Evolutionary conservation across 768 basidiomycete genomes (phyloP).

Genomic region (Leucosporidium yakuticum): DNA sequence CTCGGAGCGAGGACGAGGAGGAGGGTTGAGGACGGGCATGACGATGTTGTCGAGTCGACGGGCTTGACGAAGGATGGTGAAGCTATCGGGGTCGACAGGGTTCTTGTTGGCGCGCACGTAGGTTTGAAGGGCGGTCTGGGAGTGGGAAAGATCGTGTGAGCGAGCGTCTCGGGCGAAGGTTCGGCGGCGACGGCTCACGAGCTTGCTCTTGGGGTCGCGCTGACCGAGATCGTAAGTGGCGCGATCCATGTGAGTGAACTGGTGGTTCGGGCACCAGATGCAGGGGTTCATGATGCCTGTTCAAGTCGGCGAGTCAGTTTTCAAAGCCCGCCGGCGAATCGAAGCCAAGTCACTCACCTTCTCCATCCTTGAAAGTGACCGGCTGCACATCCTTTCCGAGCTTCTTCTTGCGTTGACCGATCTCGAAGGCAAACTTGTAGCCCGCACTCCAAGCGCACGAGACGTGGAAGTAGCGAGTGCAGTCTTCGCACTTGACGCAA

Average conservation of each 20-base stretch:
- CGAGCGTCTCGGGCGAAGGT: neutral
- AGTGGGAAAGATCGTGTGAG: neutral
- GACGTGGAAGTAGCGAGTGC: slow-evolving; percentile 70
- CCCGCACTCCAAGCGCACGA: slow-evolving; percentile 84
- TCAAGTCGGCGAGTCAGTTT: slow-evolving; percentile 67
- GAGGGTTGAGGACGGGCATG: slow-evolving; percentile 17
- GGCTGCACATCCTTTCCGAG: slow-evolving; percentile 9
- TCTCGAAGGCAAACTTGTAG: slow-evolving; percentile 85
- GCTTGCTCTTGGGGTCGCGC: slow-evolving; percentile 63
- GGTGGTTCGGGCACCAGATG: slow-evolving; percentile 71
- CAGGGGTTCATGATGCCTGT: slow-evolving; percentile 73
- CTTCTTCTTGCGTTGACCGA: slow-evolving; percentile 60
- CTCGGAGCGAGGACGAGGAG: slow-evolving; percentile 11
- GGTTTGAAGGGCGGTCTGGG: slow-evolving; percentile 82
- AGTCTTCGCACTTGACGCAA: slow-evolving; percentile 76
- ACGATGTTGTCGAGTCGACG: slow-evolving; percentile 59
- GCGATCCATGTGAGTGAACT: slow-evolving; percentile 53
- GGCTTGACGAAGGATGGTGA: slow-evolving; percentile 83
- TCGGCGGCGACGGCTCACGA: slow-evolving; percentile 53
- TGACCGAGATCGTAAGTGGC: slow-evolving; percentile 79
- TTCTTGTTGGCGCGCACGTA: slow-evolving; percentile 82
- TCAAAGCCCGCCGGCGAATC: slow-evolving; percentile 51
- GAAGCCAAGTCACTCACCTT: slow-evolving; percentile 6
- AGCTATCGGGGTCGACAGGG: slow-evolving; percentile 60
- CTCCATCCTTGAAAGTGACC: slow-evolving; percentile 27